Evolutionary conservation across 306 rosid species (phyloP).

Genomic region (Inga leiocalycina): DNA sequence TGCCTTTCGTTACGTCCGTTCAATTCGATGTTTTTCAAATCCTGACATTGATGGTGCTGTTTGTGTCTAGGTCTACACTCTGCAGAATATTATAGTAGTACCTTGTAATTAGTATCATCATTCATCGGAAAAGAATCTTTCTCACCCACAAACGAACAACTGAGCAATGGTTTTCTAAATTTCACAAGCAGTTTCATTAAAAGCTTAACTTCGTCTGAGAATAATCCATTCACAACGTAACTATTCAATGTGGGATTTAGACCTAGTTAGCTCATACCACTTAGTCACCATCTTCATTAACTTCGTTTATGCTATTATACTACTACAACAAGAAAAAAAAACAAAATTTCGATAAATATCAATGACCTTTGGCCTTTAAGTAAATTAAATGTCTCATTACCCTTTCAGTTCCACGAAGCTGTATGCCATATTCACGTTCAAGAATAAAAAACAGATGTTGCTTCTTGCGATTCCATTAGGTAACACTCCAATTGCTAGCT

Average conservation of each 20-base stretch:
- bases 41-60: background rate
- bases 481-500: background rate
- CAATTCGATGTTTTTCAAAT: background rate
- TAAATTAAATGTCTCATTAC: background rate
- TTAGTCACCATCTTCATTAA: background rate
- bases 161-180: background rate
- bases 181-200: no score
- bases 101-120: conserved; percentile 10
- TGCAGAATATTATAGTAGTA: background rate
- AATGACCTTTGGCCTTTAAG: background rate
- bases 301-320: background rate
- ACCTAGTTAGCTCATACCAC: no score
- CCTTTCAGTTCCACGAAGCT: background rate
- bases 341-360: background rate
- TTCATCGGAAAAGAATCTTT: conserved; percentile 19
- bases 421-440: background rate
- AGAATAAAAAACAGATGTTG: background rate
- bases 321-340: background rate
- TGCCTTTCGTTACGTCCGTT: conserved; percentile 1
- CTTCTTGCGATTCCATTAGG: background rate
- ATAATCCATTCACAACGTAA: background rate
- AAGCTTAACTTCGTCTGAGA: background rate
- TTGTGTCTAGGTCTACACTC: background rate
- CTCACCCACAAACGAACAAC: background rate
- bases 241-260: no score